A percentile compares a stretch with the other conserved stretches of the same genome.
phyloP scores from a whole-genome alignment of 208 protist genomes.

The Trypanosomatidae sp. region DNA sequence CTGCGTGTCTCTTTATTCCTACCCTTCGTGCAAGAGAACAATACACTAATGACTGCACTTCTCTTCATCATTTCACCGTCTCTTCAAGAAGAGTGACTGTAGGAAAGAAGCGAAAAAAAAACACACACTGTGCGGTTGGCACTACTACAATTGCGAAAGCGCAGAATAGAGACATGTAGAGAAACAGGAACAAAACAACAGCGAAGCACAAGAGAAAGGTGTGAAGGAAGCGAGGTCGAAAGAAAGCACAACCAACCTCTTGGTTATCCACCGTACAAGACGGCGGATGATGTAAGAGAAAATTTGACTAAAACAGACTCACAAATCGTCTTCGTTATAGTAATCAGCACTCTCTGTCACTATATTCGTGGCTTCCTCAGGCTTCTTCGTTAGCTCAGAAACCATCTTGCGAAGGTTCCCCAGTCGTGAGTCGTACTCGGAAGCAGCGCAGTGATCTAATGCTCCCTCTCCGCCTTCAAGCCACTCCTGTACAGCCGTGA shows the following conservation, averaged over 20 bases:
- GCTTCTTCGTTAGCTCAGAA: constrained; percentile 13
- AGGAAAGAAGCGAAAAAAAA: background rate
- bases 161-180: background rate
- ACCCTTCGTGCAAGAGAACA: background rate
- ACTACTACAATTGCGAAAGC: background rate
- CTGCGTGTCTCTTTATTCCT: background rate
- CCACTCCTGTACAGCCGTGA: constrained; percentile 55
- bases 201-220: background rate
- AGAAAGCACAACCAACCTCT: background rate
- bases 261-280: background rate
- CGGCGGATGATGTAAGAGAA: background rate
- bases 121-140: background rate
- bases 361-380: constrained; percentile 7
- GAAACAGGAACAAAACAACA: background rate
- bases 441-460: constrained; percentile 48
- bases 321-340: constrained; percentile 1
- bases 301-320: background rate
- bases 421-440: constrained; percentile 55
- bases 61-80: background rate
- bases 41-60: background rate
- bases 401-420: constrained; percentile 46
- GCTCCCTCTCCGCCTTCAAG: constrained; percentile 75
- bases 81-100: background rate
- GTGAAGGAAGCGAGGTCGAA: background rate
- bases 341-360: background rate